Evolutionary conservation across 2,329 filamentous ascomycete species (phyloP).

Genomic region (Aspergillus viridinutans): DNA sequence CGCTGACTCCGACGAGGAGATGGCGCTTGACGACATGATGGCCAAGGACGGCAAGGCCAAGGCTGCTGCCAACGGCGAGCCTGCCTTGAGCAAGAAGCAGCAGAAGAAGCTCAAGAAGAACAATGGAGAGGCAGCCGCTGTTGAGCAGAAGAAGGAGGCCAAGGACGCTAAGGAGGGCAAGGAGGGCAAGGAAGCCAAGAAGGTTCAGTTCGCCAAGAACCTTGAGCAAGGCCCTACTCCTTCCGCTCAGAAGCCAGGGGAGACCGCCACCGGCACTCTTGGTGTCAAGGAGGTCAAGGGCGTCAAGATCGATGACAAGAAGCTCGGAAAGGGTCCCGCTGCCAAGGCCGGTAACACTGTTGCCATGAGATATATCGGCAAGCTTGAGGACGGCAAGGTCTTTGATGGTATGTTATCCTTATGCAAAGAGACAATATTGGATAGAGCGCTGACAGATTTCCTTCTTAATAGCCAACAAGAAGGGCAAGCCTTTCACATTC

Average conservation of each 20-base stretch:
- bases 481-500: constrained; percentile 95
- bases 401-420: constrained; percentile 71
- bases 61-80: constrained; percentile 54
- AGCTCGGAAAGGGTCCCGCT: constrained; percentile 74
- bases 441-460: constrained; percentile 3
- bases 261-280: constrained; percentile 55
- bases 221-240: constrained; percentile 93
- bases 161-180: constrained; percentile 45
- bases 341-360: constrained; percentile 89
- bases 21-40: constrained; percentile 74
- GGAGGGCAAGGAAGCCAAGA: constrained; percentile 69
- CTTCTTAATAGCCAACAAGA: constrained; percentile 76
- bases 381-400: constrained; percentile 88
- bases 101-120: constrained; percentile 99
- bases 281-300: constrained; percentile 79
- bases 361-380: constrained; percentile 96
- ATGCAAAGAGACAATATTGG: constrained; percentile 1
- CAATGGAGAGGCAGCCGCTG: constrained; percentile 75
- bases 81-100: constrained; percentile 91
- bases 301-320: constrained; percentile 93
- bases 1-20: constrained; percentile 62
- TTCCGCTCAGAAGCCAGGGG: constrained; percentile 50
- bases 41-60: constrained; percentile 62
- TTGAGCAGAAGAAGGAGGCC: constrained; percentile 55
- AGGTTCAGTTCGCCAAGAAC: constrained; percentile 98